Evolutionary conservation across 108 stramenopile species (phyloP).

Genomic region (Bacterosira constricta): DNA sequence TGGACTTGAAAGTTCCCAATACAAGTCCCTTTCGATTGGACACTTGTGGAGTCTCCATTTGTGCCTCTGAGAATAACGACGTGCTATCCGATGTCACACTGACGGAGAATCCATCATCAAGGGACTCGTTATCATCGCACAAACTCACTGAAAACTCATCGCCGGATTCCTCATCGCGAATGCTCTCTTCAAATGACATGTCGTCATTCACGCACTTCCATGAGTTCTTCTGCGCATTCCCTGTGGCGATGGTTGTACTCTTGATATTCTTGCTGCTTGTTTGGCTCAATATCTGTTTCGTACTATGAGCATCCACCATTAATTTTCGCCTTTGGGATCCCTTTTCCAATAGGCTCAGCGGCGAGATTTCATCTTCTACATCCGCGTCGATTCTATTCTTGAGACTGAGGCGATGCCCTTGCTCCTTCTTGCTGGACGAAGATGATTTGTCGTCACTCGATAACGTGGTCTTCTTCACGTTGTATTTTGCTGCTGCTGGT

Average conservation of each 20-base stretch:
- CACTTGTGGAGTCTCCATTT: neutral
- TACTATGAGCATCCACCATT: neutral
- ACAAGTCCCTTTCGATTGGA: slow-evolving; percentile 6
- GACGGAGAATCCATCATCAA: neutral
- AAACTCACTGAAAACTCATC: neutral
- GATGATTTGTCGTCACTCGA: neutral
- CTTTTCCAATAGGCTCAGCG: slow-evolving; percentile 6
- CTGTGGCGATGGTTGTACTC: too few species aligned
- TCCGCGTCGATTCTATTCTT: too few species aligned
- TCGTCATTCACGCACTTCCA: too few species aligned
- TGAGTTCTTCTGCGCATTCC: too few species aligned
- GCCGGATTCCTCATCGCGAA: neutral
- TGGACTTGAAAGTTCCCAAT: too few species aligned
- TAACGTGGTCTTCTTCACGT: neutral
- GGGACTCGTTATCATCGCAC: neutral
- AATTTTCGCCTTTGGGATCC: neutral
- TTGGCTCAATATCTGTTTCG: neutral
- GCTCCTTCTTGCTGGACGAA: neutral
- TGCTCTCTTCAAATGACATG: neutral
- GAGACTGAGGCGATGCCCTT: neutral
- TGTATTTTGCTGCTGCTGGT: too few species aligned
- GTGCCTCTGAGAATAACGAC: neutral
- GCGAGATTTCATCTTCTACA: neutral
- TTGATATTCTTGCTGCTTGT: too few species aligned
- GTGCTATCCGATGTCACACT: neutral